Evolutionary conservation across 1,139 yeast genomes (phyloP).

Genomic region (Sugiyamaella castrensis): DNA sequence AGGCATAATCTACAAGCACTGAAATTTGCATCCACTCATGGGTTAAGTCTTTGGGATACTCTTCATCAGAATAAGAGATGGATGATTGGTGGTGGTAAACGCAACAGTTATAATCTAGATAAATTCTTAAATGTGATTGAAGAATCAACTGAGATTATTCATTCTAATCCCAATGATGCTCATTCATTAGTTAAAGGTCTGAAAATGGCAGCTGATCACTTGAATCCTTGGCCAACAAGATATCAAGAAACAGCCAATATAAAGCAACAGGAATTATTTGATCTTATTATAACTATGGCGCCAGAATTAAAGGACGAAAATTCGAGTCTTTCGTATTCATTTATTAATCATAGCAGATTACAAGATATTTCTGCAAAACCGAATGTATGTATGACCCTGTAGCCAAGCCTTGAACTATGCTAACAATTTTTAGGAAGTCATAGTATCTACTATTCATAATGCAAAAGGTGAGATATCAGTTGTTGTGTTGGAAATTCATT

Average conservation of each 20-base stretch:
- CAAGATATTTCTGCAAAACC: conserved; percentile 14
- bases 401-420: too few relatives aligned
- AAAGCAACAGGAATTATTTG: conserved; percentile 12
- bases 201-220: conserved; percentile 1
- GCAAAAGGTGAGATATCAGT: conserved; percentile 57
- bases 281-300: conserved; percentile 6
- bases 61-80: conserved; percentile 12
- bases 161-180: conserved; percentile 9
- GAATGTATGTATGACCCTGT: neutral
- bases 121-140: conserved; percentile 9
- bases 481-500: too few relatives aligned
- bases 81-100: conserved; percentile 2
- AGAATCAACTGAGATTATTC: conserved; percentile 12
- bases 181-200: conserved; percentile 6
- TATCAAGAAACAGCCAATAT: conserved; percentile 4
- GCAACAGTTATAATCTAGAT: neutral
- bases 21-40: neutral
- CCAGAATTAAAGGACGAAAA: neutral
- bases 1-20: conserved; percentile 11
- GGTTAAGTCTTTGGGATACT: conserved; percentile 15
- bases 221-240: conserved; percentile 7
- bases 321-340: conserved; percentile 12
- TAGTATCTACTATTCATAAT: conserved; percentile 75
- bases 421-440: conserved; percentile 28
- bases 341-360: conserved; percentile 12